Conservation (phyloP, 2,329 filamentous ascomycete genomes). For the Phoma sp. region DNA sequence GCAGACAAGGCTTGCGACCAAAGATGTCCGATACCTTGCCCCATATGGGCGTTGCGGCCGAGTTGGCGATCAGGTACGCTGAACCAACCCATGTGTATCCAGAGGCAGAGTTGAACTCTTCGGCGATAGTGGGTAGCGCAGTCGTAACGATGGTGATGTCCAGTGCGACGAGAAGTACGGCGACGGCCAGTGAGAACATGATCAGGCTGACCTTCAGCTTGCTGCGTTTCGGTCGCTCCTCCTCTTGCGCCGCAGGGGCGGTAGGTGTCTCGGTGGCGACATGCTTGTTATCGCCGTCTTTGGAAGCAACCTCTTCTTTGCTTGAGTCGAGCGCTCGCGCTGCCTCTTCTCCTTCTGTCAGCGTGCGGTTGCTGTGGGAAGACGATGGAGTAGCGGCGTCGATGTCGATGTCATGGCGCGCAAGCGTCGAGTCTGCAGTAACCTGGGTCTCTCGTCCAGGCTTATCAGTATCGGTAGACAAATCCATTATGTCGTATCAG, state of each 20-base stretch:
- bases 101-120: conserved; percentile 57
- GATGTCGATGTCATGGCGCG: conserved; percentile 18
- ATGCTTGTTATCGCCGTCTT: conserved; percentile 4
- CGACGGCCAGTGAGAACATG: conserved; percentile 59
- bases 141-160: conserved; percentile 70
- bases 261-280: conserved; percentile 10
- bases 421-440: neutral
- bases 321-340: neutral
- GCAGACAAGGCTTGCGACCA: conserved; percentile 67
- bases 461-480: conserved; percentile 9
- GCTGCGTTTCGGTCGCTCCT: conserved; percentile 42
- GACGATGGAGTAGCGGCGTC: conserved; percentile 21
- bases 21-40: conserved; percentile 72
- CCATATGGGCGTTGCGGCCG: conserved; percentile 63
- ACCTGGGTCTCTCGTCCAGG: conserved; percentile 6
- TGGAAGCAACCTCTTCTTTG: conserved; percentile 7
- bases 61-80: conserved; percentile 58
- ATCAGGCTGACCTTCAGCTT: conserved; percentile 55
- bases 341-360: conserved; percentile 16
- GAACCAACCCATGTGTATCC: conserved; percentile 63
- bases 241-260: conserved; percentile 26
- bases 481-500: conserved; percentile 9
- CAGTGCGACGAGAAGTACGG: conserved; percentile 65
- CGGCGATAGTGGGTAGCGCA: conserved; percentile 65
- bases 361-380: conserved; percentile 19